Conservation (phyloP, 129 eudicot species). For the Centaurea solstitialis region DNA sequence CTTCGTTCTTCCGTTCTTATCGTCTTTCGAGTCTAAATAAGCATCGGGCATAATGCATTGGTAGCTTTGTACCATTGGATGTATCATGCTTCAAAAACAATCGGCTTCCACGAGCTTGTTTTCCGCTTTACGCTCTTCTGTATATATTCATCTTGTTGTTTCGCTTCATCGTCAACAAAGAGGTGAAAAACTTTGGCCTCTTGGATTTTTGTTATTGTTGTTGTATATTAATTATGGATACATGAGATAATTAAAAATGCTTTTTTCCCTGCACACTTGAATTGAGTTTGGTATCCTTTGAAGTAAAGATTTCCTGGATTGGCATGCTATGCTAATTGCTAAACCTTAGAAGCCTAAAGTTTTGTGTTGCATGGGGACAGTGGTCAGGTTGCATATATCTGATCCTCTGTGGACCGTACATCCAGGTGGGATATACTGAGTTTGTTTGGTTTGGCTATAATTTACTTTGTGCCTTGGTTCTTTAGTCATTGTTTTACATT, state of each 20-base stretch:
- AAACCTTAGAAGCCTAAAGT: not conserved
- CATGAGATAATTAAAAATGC: slow-evolving; percentile 16
- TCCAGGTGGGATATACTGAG: not conserved
- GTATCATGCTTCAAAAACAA: slow-evolving; percentile 31
- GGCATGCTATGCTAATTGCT: not conserved
- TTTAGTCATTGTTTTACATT: slow-evolving; percentile 19
- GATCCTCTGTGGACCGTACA: too few species aligned
- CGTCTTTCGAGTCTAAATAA: slow-evolving; percentile 29
- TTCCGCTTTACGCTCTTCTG: slow-evolving; percentile 35
- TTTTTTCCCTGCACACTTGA: not conserved
- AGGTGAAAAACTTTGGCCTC: not conserved
- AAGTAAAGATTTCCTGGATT: slow-evolving; percentile 7
- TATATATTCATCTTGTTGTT: slow-evolving; percentile 37
- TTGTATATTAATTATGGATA: slow-evolving; percentile 26
- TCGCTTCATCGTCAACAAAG: not conserved
- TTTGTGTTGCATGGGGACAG: not conserved
- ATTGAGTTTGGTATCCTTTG: not conserved
- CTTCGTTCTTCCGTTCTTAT: not conserved
- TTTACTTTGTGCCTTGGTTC: too few species aligned
- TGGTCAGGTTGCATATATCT: not conserved
- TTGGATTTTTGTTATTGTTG: slow-evolving; percentile 19
- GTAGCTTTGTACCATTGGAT: slow-evolving; percentile 37
- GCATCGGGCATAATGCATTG: slow-evolving; percentile 32
- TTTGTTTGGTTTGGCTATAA: not conserved
- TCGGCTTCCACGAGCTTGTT: slow-evolving; percentile 34